phyloP scores from a whole-genome alignment of 495 filamentous ascomycete genomes.

The Aspergillus sclerotiicarbonarius region DNA sequence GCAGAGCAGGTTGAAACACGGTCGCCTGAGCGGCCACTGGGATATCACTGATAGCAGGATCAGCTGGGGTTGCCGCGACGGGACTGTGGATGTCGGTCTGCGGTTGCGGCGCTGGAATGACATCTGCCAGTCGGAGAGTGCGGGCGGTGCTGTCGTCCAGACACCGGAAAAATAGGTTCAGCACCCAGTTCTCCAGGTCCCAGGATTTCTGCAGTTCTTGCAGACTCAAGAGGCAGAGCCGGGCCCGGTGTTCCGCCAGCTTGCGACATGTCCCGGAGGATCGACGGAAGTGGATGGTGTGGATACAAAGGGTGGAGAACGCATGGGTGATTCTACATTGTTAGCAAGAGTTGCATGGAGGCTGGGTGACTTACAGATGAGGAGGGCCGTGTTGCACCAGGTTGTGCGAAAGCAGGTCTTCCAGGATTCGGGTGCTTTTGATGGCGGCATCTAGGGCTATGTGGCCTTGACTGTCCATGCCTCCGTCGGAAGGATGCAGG shows the following conservation, averaged over 20 bases:
- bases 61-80: neutral
- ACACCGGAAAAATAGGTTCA: constrained; percentile 46
- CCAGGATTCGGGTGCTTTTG: constrained; percentile 42
- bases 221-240: constrained; percentile 44
- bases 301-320: constrained; percentile 48
- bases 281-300: constrained; percentile 44
- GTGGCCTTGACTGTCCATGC: constrained; percentile 24
- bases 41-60: too few relatives aligned
- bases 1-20: too few relatives aligned
- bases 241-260: constrained; percentile 46
- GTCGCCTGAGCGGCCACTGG: neutral
- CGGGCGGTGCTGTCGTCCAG: constrained; percentile 44
- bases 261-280: constrained; percentile 36
- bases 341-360: neutral
- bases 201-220: constrained; percentile 49
- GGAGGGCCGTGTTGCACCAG: constrained; percentile 43
- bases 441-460: constrained; percentile 44
- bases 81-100: neutral
- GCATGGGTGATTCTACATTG: constrained; percentile 41
- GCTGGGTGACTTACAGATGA: constrained; percentile 34
- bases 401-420: constrained; percentile 47
- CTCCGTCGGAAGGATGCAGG: constrained; percentile 22
- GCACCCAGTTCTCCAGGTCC: constrained; percentile 48
- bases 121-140: constrained; percentile 31
- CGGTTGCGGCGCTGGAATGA: constrained; percentile 4